phyloP scores from a whole-genome alignment of 2,329 filamentous ascomycete species.

The Pseudogymnoascus sp. region DNA sequence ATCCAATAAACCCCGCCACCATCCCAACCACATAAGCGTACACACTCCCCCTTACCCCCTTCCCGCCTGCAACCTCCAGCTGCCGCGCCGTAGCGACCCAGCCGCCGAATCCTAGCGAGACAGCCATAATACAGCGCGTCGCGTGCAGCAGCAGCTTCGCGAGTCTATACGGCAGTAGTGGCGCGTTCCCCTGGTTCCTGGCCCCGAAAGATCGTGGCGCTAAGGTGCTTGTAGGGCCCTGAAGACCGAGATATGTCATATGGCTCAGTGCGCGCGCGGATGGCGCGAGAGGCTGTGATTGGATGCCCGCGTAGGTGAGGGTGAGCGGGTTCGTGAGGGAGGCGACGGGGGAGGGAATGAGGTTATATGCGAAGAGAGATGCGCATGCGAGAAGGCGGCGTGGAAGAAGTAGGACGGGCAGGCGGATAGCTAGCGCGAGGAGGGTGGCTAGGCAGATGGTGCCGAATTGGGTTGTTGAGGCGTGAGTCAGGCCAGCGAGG shows the following conservation, averaged over 20 bases:
- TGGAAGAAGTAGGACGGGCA: constrained; percentile 79
- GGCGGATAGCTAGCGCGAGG: constrained; percentile 67
- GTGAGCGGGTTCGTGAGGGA: constrained; percentile 85
- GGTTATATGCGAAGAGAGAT: constrained; percentile 61
- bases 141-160: constrained; percentile 88
- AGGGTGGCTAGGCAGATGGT: constrained; percentile 85
- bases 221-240: constrained; percentile 64
- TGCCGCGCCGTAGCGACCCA: constrained; percentile 90
- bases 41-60: constrained; percentile 63
- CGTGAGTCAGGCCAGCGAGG: constrained; percentile 70
- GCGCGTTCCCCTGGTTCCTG: constrained; percentile 35
- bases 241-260: constrained; percentile 69
- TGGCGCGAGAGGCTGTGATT: constrained; percentile 70
- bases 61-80: constrained; percentile 46
- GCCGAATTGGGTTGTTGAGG: constrained; percentile 78
- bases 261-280: constrained; percentile 74
- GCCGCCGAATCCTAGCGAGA: constrained; percentile 84
- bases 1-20: constrained; percentile 89
- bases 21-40: constrained; percentile 94
- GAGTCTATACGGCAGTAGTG: constrained; percentile 78
- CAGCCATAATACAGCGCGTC: constrained; percentile 82
- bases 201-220: constrained; percentile 45
- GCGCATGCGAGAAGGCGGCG: constrained; percentile 56
- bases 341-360: constrained; percentile 77
- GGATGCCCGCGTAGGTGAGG: constrained; percentile 87